Evolutionary conservation across 169 alveolate species (phyloP).

Genomic region (Plasmodium fragile): DNA sequence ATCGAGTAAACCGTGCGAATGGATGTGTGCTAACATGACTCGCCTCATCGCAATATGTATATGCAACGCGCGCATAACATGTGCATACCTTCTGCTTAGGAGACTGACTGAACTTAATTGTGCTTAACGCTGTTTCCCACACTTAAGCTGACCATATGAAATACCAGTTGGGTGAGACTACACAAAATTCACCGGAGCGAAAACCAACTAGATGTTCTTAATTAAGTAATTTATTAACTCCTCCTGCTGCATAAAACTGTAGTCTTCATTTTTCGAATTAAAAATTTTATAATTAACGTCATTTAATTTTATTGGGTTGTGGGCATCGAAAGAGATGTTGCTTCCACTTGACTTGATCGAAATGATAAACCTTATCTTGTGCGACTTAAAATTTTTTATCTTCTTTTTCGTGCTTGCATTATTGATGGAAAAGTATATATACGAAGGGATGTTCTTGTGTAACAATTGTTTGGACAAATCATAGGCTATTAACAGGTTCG

Average conservation of each 20-base stretch:
- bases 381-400: slow-evolving; percentile 37
- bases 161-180: not conserved
- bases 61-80: not conserved
- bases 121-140: not conserved
- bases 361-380: slow-evolving; percentile 44
- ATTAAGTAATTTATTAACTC: slow-evolving; percentile 56
- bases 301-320: slow-evolving; percentile 26
- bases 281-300: slow-evolving; percentile 49
- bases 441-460: slow-evolving; percentile 50
- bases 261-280: slow-evolving; percentile 50
- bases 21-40: not conserved
- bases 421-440: slow-evolving; percentile 42
- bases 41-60: not conserved
- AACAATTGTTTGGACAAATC: slow-evolving; percentile 65
- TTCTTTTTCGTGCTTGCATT: slow-evolving; percentile 50
- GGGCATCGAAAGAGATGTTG: slow-evolving; percentile 16
- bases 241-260: slow-evolving; percentile 28
- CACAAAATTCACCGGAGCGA: not conserved
- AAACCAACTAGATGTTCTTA: slow-evolving; percentile 19
- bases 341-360: slow-evolving; percentile 40
- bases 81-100: not conserved
- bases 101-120: not conserved
- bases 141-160: not conserved
- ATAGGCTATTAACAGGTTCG: slow-evolving; percentile 33
- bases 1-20: not conserved